Evolutionary conservation across 169 alveolate species (phyloP), one percentile per base, ranked within the genome.

Genomic region (Eimeria praecox): DNA sequence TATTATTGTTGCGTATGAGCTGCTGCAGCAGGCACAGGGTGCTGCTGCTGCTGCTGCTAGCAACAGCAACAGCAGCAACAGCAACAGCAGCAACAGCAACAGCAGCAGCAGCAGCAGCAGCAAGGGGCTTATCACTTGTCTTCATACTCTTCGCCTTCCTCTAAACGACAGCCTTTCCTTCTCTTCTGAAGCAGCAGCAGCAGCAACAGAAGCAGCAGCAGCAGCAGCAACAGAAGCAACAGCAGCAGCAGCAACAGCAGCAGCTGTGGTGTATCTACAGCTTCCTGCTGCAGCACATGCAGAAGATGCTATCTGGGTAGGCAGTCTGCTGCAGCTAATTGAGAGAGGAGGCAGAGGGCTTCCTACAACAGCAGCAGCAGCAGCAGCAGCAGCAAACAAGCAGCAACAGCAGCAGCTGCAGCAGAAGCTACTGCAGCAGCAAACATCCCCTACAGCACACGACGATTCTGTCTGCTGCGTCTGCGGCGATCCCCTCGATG

Each of bases 311-410:
- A 59, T 78, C 38, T 78, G 88, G 88, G 88, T 78, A 27, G 27
- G 88, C 64, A 78, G 62, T 44, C 88, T 78, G 88, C 88, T 38
- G 88, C 64, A 78, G 35, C 88, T 78, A 10, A 14, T 78, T 27
- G 33, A 5, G 88, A 30, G 56, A 16, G 62, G 44, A 44, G 44
- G 27, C 38, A 30, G 38, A 9, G 44, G 85, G 30, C 75, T 64
- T 2, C 27, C 14, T n/a, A 8, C 75, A 10, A 33, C 75, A 64
- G 40, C 33, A 24, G 33, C 40, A 2, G 75, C 27, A 64, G 75
- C 75, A 64, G 38, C 33, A 64, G 33, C 75, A 40, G 52, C n/a
- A 3, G 54, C n/a, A 73, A n/a, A 27, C 85, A 40, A 73, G 38
- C 56, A 38, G 88, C 88, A 78, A 33, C 66, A 78, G 27, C 64